Conservation (phyloP, 768 basidiomycete genomes). For the Trametes villosa region DNA sequence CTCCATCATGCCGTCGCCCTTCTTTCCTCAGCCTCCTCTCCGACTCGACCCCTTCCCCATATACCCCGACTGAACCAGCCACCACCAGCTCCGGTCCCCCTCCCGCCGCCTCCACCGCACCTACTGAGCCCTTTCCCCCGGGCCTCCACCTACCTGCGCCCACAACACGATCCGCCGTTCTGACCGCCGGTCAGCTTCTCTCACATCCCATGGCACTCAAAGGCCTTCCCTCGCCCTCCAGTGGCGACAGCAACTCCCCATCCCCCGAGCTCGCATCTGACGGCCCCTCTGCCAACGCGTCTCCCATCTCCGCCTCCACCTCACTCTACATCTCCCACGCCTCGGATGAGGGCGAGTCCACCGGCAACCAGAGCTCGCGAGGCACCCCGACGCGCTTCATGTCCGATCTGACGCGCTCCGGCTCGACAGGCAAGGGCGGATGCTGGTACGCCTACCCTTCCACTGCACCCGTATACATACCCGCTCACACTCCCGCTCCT, state of each 20-base stretch:
- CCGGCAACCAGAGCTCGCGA: slow-evolving; percentile 34
- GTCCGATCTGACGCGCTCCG: slow-evolving; percentile 33
- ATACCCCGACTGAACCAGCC: slow-evolving; percentile 27
- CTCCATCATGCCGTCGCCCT: slow-evolving; percentile 31
- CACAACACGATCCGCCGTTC: background rate
- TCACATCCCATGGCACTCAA: slow-evolving; percentile 25
- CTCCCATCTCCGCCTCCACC: slow-evolving; percentile 23
- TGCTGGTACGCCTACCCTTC: slow-evolving; percentile 62
- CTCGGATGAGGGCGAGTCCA: slow-evolving; percentile 27
- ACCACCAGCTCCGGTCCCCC: slow-evolving; percentile 22
- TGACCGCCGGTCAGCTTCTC: background rate
- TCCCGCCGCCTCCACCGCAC: slow-evolving; percentile 25
- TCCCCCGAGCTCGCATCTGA: slow-evolving; percentile 27
- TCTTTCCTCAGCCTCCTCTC: slow-evolving; percentile 29
- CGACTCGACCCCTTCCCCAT: slow-evolving; percentile 19
- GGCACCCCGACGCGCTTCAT: slow-evolving; percentile 54
- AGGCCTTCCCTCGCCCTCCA: slow-evolving; percentile 21
- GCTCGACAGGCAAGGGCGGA: slow-evolving; percentile 69
- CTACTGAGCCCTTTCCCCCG: slow-evolving; percentile 11
- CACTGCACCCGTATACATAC: slow-evolving; percentile 2
- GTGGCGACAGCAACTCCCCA: slow-evolving; percentile 26
- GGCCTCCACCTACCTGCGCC: background rate
- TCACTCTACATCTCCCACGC: slow-evolving; percentile 18
- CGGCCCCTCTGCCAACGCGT: slow-evolving; percentile 25
- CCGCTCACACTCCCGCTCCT: background rate